A percentile compares a stretch with the other conserved stretches of the same genome.
Conservation (phyloP, 2,329 filamentous ascomycete species). For the Microcera coccophila region DNA sequence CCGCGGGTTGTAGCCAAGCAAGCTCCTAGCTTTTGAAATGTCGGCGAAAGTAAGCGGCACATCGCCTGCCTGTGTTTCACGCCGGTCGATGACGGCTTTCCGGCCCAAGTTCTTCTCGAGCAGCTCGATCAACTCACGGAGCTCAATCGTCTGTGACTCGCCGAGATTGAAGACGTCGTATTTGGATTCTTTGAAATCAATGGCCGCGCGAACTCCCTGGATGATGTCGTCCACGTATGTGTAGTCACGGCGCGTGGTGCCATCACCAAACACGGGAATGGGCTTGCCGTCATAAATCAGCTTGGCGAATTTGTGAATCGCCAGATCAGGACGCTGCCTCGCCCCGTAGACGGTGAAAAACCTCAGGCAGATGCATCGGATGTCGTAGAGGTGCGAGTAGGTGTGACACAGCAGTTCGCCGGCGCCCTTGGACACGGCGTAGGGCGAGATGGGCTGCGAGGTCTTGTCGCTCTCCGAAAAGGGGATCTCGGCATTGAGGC, state of each 20-base stretch:
- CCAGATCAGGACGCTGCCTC: conserved; percentile 23
- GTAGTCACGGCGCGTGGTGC: conserved; percentile 22
- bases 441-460: conserved; percentile 21
- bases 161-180: conserved; percentile 25
- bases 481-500: conserved; percentile 17
- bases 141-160: conserved; percentile 20
- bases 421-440: conserved; percentile 17
- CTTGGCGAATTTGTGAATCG: conserved; percentile 23
- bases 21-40: conserved; percentile 15
- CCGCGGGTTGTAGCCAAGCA: conserved; percentile 18
- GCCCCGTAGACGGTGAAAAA: conserved; percentile 27
- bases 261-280: conserved; percentile 23
- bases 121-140: conserved; percentile 16
- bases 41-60: conserved; percentile 21
- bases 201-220: conserved; percentile 19
- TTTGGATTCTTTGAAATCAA: conserved; percentile 14
- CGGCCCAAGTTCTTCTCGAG: conserved; percentile 18
- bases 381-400: conserved; percentile 21
- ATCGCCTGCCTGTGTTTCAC: conserved; percentile 19
- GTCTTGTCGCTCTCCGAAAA: conserved; percentile 18
- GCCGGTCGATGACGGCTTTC: conserved; percentile 17
- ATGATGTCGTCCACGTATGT: conserved; percentile 25
- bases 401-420: conserved; percentile 23
- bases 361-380: conserved; percentile 22
- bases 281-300: conserved; percentile 20